phyloP scores from a whole-genome alignment of 352 stramenopile genomes.

The Lagenidium giganteum region DNA sequence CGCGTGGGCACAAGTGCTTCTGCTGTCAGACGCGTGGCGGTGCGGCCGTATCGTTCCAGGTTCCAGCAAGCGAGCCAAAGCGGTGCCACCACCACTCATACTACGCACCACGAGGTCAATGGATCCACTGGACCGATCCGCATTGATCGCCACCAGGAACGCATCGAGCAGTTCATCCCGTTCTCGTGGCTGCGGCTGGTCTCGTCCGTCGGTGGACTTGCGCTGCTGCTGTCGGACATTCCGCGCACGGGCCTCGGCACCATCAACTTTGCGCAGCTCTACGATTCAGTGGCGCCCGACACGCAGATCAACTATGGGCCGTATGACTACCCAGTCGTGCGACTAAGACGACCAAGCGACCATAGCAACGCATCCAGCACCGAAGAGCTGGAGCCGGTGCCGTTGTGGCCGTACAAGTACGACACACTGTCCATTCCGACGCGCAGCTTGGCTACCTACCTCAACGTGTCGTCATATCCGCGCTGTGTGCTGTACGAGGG shows the following conservation, averaged over 20 bases:
- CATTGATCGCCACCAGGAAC: too few relatives aligned
- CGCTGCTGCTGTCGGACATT: constrained; percentile 43
- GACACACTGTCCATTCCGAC: constrained; percentile 1
- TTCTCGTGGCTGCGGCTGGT: constrained; percentile 27
- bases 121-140: too few relatives aligned
- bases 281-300: constrained; percentile 18
- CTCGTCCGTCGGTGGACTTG: constrained; percentile 29
- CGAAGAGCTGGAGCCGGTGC: not conserved
- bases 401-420: constrained; percentile 3
- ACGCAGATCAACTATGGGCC: constrained; percentile 32
- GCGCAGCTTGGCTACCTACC: constrained; percentile 5
- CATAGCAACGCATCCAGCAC: constrained; percentile 2
- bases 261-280: constrained; percentile 17
- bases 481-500: constrained; percentile 22
- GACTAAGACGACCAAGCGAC: constrained; percentile 13
- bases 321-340: constrained; percentile 34
- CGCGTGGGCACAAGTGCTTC: too few relatives aligned
- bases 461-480: constrained; percentile 16
- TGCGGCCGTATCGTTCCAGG: too few relatives aligned
- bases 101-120: too few relatives aligned
- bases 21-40: too few relatives aligned
- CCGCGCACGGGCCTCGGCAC: constrained; percentile 38
- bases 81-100: too few relatives aligned
- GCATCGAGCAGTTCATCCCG: constrained; percentile 18
- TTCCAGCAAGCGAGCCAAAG: too few relatives aligned